Percentiles rank a stretch among this genome's conserved stretches.
phyloP scores from a whole-genome alignment of 768 basidiomycete species.

The Ramaria rubella region DNA sequence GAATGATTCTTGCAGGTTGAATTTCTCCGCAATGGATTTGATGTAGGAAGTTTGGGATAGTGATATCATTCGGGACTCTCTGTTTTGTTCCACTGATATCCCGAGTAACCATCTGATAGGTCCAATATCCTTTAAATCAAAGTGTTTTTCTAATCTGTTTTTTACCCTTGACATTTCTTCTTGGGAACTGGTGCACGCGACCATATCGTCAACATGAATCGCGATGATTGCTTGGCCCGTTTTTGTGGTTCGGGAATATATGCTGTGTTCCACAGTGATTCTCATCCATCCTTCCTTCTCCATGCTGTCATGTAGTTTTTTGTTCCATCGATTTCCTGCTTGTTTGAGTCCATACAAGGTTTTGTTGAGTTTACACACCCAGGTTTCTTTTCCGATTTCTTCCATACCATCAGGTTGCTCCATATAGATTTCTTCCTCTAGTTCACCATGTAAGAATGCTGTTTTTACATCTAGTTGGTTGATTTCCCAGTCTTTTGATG shows the following conservation, averaged over 20 bases:
- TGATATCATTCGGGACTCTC: background rate
- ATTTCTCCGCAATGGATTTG: slow-evolving; percentile 10
- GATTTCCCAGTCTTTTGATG: no score
- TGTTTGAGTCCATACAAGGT: slow-evolving; percentile 38
- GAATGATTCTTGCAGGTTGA: slow-evolving; percentile 15
- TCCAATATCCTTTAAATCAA: slow-evolving; percentile 9
- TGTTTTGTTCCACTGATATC: background rate
- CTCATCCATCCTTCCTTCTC: background rate
- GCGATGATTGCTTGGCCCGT: slow-evolving; percentile 13
- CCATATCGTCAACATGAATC: slow-evolving; percentile 11
- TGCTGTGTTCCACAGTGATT: background rate
- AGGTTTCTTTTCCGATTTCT: slow-evolving; percentile 23
- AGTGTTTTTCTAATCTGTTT: slow-evolving; percentile 7
- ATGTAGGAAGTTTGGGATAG: slow-evolving; percentile 6
- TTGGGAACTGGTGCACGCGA: background rate
- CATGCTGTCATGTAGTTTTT: slow-evolving; percentile 15
- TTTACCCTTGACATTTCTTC: slow-evolving; percentile 1
- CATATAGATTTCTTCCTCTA: no score
- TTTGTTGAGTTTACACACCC: slow-evolving; percentile 24
- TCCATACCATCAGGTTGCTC: slow-evolving; percentile 16
- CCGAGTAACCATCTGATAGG: slow-evolving; percentile 1
- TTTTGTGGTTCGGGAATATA: background rate
- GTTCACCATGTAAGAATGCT: no score
- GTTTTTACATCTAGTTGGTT: no score
- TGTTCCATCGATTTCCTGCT: slow-evolving; percentile 29